Percentiles rank a stretch among this genome's conserved stretches.
phyloP scores from a whole-genome alignment of 495 filamentous ascomycete species.

The Aspergillus heteromorphus region DNA sequence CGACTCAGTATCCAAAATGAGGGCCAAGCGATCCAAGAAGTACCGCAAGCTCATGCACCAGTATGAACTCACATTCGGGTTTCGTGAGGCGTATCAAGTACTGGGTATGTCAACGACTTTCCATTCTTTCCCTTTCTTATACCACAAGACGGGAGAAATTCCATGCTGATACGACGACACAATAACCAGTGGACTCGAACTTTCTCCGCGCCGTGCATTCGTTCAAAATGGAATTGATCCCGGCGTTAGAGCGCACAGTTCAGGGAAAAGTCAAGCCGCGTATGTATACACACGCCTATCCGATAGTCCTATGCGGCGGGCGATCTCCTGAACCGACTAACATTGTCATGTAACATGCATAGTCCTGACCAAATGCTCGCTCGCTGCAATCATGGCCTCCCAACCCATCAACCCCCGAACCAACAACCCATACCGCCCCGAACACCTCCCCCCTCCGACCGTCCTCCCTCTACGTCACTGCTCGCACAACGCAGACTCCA shows the following conservation, averaged over 20 bases:
- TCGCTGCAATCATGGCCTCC: conserved; percentile 38
- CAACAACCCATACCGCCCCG: conserved; percentile 37
- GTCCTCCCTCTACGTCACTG: conserved; percentile 79
- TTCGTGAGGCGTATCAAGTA: conserved; percentile 91
- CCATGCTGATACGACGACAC: conserved; percentile 14
- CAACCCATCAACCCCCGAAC: conserved; percentile 44
- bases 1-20: conserved; percentile 48
- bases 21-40: conserved; percentile 88
- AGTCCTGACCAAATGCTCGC: conserved; percentile 61
- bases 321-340: too few species aligned
- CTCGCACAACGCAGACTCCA: conserved; percentile 75
- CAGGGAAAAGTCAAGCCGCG: conserved; percentile 81
- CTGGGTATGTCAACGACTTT: conserved; percentile 47
- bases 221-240: conserved; percentile 77
- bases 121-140: too few species aligned
- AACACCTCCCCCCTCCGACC: conserved; percentile 41
- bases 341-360: background rate
- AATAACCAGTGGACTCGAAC: conserved; percentile 64
- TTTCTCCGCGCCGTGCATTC: conserved; percentile 66
- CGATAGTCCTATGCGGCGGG: background rate
- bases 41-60: conserved; percentile 96
- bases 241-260: conserved; percentile 64
- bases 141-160: background rate
- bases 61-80: conserved; percentile 76
- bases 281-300: conserved; percentile 31